Percentiles rank a stretch among this genome's conserved stretches.
Conservation (phyloP, 805 yeast genomes). For the Nadsonia fulvescens region DNA sequence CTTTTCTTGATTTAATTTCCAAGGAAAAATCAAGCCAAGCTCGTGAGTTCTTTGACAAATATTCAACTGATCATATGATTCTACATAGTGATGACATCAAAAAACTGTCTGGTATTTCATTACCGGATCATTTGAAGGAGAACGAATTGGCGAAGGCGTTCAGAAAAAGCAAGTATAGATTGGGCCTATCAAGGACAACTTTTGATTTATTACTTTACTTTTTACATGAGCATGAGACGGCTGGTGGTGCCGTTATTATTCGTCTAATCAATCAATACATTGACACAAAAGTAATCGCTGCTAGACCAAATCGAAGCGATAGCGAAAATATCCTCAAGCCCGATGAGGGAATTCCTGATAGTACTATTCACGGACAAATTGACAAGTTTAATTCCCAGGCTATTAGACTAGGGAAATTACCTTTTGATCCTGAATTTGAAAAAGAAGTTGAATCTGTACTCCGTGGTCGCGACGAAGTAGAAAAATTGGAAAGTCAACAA, state of each 20-base stretch:
- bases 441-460: conserved; percentile 75
- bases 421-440: conserved; percentile 68
- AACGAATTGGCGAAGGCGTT: conserved; percentile 67
- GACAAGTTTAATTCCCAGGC: conserved; percentile 51
- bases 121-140: conserved; percentile 66
- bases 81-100: conserved; percentile 66
- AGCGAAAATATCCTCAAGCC: conserved; percentile 24
- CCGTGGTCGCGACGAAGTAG: conserved; percentile 60
- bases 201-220: conserved; percentile 71
- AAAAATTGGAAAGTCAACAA: conserved; percentile 23
- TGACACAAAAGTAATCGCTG: conserved; percentile 21
- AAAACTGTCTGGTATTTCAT: conserved; percentile 51
- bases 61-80: conserved; percentile 51
- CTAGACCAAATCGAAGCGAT: conserved; percentile 18
- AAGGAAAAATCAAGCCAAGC: conserved; percentile 42
- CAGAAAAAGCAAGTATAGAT: conserved; percentile 51
- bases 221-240: conserved; percentile 77
- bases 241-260: conserved; percentile 78
- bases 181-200: conserved; percentile 67
- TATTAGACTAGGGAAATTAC: conserved; percentile 67
- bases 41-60: conserved; percentile 57
- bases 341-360: conserved; percentile 21
- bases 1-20: conserved; percentile 60
- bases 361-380: conserved; percentile 21
- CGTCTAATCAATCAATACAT: conserved; percentile 74